Conservation (phyloP, 179 eudicot species). For the Actinidia polygama region DNA sequence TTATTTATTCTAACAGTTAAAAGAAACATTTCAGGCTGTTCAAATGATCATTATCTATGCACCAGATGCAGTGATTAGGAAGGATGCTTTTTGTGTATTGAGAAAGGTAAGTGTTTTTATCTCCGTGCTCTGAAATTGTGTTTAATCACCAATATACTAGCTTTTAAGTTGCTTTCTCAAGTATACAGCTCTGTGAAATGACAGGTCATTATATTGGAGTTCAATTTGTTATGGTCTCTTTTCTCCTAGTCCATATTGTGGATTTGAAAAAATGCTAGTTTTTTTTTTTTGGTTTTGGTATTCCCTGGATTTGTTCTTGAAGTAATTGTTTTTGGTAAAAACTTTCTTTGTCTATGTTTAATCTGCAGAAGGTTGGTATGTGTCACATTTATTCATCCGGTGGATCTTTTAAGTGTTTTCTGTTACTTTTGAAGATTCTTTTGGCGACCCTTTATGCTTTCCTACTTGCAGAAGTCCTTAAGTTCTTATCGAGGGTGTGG, state of each 20-base stretch:
- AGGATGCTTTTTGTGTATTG: conserved; percentile 67
- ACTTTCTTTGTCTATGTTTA: not conserved
- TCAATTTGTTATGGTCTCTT: not conserved
- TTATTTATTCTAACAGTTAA: conserved; percentile 32
- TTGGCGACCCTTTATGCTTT: not conserved
- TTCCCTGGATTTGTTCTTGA: not conserved
- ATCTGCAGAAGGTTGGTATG: not conserved
- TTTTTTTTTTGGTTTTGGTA: not conserved
- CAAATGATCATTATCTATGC: conserved; percentile 68
- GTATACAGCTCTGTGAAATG: not conserved
- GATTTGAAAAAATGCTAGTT: not conserved
- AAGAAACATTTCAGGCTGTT: conserved; percentile 65
- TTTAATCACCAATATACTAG: not conserved
- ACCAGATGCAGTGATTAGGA: conserved; percentile 67
- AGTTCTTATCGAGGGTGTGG: not conserved
- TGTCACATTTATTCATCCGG: not conserved
- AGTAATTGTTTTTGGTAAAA: not conserved
- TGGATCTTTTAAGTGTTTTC: not conserved
- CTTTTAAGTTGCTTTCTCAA: conserved; percentile 5
- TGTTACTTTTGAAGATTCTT: not conserved
- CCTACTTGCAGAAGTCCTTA: conserved; percentile 5
- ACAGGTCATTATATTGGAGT: not conserved
- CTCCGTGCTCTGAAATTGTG: not conserved
- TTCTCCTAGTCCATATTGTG: not conserved
- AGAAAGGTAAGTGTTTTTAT: conserved; percentile 58